phyloP scores from a whole-genome alignment of 495 filamentous ascomycete genomes.

The Trichoderma reesei region DNA sequence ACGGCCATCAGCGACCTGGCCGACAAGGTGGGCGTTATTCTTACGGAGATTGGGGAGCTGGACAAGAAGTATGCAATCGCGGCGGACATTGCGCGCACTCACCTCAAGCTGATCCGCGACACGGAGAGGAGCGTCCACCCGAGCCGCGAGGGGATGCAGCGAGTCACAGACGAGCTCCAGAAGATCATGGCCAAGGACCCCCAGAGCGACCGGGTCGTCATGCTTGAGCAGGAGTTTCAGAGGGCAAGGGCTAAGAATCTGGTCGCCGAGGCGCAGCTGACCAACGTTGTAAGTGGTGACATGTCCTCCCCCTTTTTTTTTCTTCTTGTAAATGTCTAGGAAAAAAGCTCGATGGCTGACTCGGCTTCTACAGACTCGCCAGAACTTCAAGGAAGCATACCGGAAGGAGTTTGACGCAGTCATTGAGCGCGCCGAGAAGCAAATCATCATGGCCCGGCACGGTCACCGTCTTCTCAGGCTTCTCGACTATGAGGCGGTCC shows the following conservation, averaged over 20 bases:
- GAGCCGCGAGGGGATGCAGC: slow-evolving; percentile 69
- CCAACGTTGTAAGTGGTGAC: slow-evolving; percentile 63
- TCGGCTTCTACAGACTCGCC: slow-evolving; percentile 52
- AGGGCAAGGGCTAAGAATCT: slow-evolving; percentile 89
- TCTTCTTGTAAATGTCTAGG: background rate
- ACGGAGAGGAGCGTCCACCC: slow-evolving; percentile 92
- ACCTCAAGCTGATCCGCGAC: slow-evolving; percentile 85
- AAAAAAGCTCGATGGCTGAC: background rate
- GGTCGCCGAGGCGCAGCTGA: slow-evolving; percentile 93
- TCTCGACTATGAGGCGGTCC: slow-evolving; percentile 83
- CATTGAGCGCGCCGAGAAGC: slow-evolving; percentile 93
- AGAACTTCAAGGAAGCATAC: slow-evolving; percentile 90
- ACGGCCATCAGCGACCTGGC: slow-evolving; percentile 78
- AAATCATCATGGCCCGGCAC: slow-evolving; percentile 83
- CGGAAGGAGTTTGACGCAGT: slow-evolving; percentile 75
- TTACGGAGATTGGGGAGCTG: slow-evolving; percentile 85
- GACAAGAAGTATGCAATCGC: slow-evolving; percentile 80
- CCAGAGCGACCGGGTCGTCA: slow-evolving; percentile 59
- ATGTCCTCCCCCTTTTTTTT: slow-evolving; percentile 11
- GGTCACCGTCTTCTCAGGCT: slow-evolving; percentile 74
- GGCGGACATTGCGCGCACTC: slow-evolving; percentile 67
- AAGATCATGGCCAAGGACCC: slow-evolving; percentile 86
- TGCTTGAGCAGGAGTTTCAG: slow-evolving; percentile 90
- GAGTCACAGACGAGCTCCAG: slow-evolving; percentile 82
- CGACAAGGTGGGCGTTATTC: slow-evolving; percentile 87